phyloP scores from a whole-genome alignment of 495 filamentous ascomycete species.

The Hypoxylon intermedium region DNA sequence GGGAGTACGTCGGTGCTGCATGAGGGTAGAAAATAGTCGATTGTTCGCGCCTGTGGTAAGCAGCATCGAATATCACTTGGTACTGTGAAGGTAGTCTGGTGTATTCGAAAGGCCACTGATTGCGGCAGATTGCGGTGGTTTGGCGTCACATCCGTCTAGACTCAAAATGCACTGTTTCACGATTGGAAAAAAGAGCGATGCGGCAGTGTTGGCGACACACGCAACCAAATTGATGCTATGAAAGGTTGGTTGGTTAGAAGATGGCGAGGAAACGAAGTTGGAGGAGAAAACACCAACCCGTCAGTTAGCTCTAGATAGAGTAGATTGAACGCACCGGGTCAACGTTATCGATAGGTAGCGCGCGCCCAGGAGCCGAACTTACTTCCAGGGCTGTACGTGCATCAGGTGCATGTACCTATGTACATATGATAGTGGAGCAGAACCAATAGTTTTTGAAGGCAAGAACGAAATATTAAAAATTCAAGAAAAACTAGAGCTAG shows the following conservation, averaged over 20 bases:
- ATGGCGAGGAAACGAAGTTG: constrained; percentile 25
- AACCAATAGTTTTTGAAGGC: no score
- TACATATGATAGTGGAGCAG: no score
- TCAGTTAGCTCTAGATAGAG: no score
- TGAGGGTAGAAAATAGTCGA: constrained; percentile 5
- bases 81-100: constrained; percentile 3
- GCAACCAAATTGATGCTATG: neutral
- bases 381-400: no score
- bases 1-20: constrained; percentile 2
- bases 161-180: no score
- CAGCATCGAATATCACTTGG: constrained; percentile 25
- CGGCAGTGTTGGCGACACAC: neutral
- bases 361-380: no score
- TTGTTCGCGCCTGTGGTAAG: constrained; percentile 6
- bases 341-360: no score
- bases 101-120: neutral
- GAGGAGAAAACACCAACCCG: no score
- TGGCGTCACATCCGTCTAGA: neutral
- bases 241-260: constrained; percentile 26
- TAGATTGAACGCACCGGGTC: no score
- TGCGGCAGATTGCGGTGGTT: neutral
- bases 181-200: neutral
- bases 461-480: no score
- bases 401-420: no score
- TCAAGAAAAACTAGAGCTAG: no score